phyloP scores from a whole-genome alignment of 225 moss, liverwort and hornwort species.

The Pseudoscleropodium purum region DNA sequence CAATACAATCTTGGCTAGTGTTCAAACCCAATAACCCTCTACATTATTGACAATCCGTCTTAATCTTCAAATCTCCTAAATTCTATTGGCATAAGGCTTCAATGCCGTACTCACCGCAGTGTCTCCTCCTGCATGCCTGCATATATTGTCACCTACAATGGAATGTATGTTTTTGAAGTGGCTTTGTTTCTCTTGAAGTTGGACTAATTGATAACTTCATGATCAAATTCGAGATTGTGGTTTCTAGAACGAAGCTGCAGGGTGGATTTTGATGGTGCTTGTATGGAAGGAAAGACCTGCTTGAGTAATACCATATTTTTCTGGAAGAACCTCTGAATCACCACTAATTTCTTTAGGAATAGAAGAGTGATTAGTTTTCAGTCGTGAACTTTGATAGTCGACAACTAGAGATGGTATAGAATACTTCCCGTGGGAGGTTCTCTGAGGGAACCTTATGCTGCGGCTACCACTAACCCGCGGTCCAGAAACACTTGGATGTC shows the following conservation, averaged over 20 bases:
- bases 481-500: not conserved
- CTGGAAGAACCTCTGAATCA: not conserved
- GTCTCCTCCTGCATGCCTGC: not conserved
- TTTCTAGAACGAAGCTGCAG: not conserved
- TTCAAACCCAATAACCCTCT: not conserved
- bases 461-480: constrained; percentile 4
- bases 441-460: not conserved
- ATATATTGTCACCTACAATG: not conserved
- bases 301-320: not conserved
- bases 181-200: not conserved
- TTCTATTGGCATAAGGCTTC: not conserved
- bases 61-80: not conserved
- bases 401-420: constrained; percentile 4
- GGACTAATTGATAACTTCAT: not conserved
- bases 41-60: not conserved
- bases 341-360: not conserved
- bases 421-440: not conserved
- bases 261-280: constrained; percentile 5
- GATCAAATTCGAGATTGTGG: not conserved
- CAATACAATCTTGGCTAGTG: not conserved
- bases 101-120: not conserved
- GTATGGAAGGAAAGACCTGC: not conserved
- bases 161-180: not conserved
- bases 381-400: not conserved
- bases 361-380: not conserved